Base-by-base conservation (phyloP, 306 rosid species). In the Hylodesmum podocarpum region DNA sequence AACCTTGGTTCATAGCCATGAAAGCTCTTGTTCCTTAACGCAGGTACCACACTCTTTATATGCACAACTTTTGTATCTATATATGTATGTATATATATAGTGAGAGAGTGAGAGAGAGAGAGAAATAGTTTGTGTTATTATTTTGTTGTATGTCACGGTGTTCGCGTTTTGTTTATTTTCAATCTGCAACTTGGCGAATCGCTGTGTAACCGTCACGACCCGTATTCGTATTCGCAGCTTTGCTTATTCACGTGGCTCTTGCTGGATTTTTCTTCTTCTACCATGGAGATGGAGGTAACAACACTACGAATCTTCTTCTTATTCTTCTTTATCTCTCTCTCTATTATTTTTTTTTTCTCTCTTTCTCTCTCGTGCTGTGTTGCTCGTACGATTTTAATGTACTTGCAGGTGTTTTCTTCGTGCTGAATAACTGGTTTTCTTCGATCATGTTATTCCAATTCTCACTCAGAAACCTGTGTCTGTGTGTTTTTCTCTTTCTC, bases 1-100 rank as follows among this genome's bases (percentile, higher is more conserved):
- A 88, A 61, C 86, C 86, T 77, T n/a, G n/a, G n/a, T n/a, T 88
- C 81, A 82, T 74, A 76, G 78, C 78, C 92, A 92, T 92, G 91
- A 87, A 83, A 84, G 59, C 86, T 83, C 58, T 77, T 84, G 86
- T 81, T 69, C 73, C 18, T 66, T 85, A 81, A 81, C 86, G 66
- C 87, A 81, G 96, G 91, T 90, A 80, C 68, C 31, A 8, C 80
- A 46, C 15, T 28, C 76, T 83, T 31, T 67, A 1, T 78, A 4
- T 47, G 19, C 59, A 36, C 65, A 27, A 53, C 50, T 78, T 78
- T 10, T 57, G 2, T 76, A 13, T 78, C 37, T 74, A 22, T 55
- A 22, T 34, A 40, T 43, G 16, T 75, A 9, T 37, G 67, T 70
- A n/a, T 46, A 16, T 73, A 16, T 21, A 43, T 33, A 25, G 66